Conservation (phyloP, 306 rosid genomes). For the Cicer bijugum region DNA sequence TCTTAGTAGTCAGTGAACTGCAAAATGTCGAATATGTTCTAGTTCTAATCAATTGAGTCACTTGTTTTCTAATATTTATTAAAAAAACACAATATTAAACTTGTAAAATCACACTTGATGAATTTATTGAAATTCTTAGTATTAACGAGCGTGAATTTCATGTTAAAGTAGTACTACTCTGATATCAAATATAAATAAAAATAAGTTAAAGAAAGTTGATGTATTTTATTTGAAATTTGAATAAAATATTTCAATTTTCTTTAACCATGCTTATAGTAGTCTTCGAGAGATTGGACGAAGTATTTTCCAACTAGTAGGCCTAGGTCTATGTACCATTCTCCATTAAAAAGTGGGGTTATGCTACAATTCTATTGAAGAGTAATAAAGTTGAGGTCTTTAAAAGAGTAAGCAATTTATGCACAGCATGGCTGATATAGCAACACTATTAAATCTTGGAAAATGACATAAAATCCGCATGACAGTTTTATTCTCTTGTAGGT, state of each 20-base stretch:
- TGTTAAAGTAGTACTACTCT: too few species aligned
- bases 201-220: too few species aligned
- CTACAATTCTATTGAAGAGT: not conserved
- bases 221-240: too few species aligned
- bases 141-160: too few species aligned
- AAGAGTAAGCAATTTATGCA: not conserved
- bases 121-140: not conserved
- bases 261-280: too few species aligned
- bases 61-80: not conserved
- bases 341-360: slow-evolving; percentile 6
- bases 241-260: too few species aligned
- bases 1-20: too few species aligned
- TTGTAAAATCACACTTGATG: not conserved
- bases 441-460: slow-evolving; percentile 16
- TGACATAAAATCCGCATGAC: not conserved
- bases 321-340: not conserved
- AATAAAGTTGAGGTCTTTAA: not conserved
- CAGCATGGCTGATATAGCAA: slow-evolving; percentile 18
- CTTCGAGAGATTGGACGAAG: not conserved
- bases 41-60: too few species aligned
- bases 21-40: too few species aligned
- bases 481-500: slow-evolving; percentile 1
- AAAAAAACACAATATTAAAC: not conserved
- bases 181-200: too few species aligned
- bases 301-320: not conserved